Percentiles rank a stretch among this genome's conserved stretches.
Evolutionary conservation across 2,329 filamentous ascomycete species (phyloP).

Genomic region (Neofusicoccum sp.): DNA sequence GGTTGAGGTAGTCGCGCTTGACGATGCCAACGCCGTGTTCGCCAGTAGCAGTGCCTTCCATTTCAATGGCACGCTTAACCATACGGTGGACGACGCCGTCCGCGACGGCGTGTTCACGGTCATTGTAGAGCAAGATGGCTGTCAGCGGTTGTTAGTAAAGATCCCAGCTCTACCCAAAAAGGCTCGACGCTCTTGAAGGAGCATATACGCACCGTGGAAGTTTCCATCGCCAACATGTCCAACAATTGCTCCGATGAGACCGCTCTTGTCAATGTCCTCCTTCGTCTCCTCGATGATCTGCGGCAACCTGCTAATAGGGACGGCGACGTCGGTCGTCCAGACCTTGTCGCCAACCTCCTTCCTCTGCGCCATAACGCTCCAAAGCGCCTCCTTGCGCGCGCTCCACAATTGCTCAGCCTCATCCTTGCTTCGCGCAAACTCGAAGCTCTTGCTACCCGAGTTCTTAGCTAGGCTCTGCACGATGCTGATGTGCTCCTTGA

Average conservation of each 20-base stretch:
- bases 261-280: constrained; percentile 63
- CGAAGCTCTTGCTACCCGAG: constrained; percentile 66
- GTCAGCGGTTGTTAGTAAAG: not conserved
- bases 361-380: constrained; percentile 69
- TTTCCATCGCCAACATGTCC: constrained; percentile 77
- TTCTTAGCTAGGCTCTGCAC: constrained; percentile 64
- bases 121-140: constrained; percentile 66
- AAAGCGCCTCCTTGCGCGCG: constrained; percentile 73
- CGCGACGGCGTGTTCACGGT: constrained; percentile 67
- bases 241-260: constrained; percentile 67
- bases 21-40: constrained; percentile 84
- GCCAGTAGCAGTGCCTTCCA: constrained; percentile 84
- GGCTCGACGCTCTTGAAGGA: constrained; percentile 26
- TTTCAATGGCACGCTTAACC: constrained; percentile 82
- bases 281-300: constrained; percentile 79
- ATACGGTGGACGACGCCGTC: constrained; percentile 77
- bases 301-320: constrained; percentile 71
- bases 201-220: constrained; percentile 61
- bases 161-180: constrained; percentile 12
- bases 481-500: constrained; percentile 76
- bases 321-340: constrained; percentile 82
- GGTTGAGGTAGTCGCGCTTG: constrained; percentile 79
- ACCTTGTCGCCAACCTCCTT: constrained; percentile 60
- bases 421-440: constrained; percentile 66
- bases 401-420: constrained; percentile 74